These are phyloP conservation scores for Lanmaoa rubissima DNA, from an alignment of 768 basidiomycete genomes.

Conservation along the genomic window DNA sequence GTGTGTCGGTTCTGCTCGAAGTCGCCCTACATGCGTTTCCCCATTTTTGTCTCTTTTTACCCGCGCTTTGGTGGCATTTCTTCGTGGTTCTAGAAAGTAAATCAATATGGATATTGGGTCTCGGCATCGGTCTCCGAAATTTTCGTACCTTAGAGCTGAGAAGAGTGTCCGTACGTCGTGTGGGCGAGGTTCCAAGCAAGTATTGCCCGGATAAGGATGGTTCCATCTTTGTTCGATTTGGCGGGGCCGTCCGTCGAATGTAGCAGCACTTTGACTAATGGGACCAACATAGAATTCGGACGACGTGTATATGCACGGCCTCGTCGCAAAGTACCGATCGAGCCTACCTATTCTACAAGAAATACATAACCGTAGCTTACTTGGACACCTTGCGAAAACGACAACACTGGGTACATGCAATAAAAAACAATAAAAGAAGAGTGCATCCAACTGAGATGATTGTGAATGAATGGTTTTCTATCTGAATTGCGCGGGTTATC, in stretches of 20 bases:
- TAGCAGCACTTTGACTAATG: not conserved
- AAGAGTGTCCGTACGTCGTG: no score
- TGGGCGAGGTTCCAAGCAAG: no score
- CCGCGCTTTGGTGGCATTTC: no score
- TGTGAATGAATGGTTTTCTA: constrained; percentile 15
- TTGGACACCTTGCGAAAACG: not conserved
- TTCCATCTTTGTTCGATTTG: not conserved
- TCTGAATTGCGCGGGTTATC: not conserved
- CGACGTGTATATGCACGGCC: not conserved
- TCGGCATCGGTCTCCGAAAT: not conserved
- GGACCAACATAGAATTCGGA: constrained; percentile 4
- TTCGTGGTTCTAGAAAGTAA: no score
- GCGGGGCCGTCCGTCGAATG: not conserved
- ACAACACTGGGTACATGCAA: constrained; percentile 20
- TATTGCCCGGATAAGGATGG: no score
- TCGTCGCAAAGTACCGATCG: not conserved
- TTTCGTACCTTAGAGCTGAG: not conserved
- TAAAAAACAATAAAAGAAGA: constrained; percentile 11
- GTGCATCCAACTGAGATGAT: constrained; percentile 17
- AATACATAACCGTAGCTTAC: constrained; percentile 14
- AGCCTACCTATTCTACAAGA: constrained; percentile 18
- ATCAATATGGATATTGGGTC: not conserved
- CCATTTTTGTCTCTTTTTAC: no score
- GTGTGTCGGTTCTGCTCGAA: constrained; percentile 63
- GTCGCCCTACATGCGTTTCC: constrained; percentile 54